Evolutionary conservation across 1,284 basidiomycete species (phyloP).

Genomic region (Ceratobasidium sp.): DNA sequence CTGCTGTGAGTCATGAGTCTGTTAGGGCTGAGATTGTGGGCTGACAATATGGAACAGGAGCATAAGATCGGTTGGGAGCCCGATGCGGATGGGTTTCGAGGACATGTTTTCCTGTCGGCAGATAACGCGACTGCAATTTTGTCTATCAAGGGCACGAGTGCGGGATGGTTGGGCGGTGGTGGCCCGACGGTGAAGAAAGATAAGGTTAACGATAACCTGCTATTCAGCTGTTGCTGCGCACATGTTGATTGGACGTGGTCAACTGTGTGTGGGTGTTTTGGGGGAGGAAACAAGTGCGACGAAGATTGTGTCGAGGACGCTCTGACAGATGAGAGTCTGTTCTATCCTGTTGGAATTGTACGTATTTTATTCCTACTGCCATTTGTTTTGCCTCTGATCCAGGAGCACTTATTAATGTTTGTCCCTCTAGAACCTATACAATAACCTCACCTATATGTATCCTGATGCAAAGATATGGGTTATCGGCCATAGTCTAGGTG

Average conservation of each 20-base stretch:
- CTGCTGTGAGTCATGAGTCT: constrained; percentile 74
- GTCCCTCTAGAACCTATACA: constrained; percentile 69
- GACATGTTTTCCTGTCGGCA: constrained; percentile 85
- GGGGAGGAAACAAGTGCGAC: constrained; percentile 74
- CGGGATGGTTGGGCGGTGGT: constrained; percentile 65
- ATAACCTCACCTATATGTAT: constrained; percentile 83
- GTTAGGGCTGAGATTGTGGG: too few species aligned
- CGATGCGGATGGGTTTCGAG: constrained; percentile 83
- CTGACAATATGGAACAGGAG: constrained; percentile 60
- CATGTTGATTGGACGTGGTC: constrained; percentile 90
- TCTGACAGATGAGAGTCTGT: constrained; percentile 88
- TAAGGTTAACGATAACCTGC: constrained; percentile 92
- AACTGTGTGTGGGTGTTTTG: constrained; percentile 92
- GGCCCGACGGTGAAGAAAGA: constrained; percentile 92
- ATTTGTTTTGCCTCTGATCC: neutral
- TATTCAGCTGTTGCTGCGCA: constrained; percentile 98
- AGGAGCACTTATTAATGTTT: neutral
- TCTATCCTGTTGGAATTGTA: constrained; percentile 86
- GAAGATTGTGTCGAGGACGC: constrained; percentile 85
- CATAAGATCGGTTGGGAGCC: constrained; percentile 92
- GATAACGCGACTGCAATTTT: constrained; percentile 88
- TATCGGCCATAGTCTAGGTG: constrained; percentile 89
- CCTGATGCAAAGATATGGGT: constrained; percentile 92
- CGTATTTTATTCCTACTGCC: constrained; percentile 51
- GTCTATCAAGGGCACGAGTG: constrained; percentile 93